Base-by-base conservation (phyloP, 345 rosid species). In the Acer yangbiense region DNA sequence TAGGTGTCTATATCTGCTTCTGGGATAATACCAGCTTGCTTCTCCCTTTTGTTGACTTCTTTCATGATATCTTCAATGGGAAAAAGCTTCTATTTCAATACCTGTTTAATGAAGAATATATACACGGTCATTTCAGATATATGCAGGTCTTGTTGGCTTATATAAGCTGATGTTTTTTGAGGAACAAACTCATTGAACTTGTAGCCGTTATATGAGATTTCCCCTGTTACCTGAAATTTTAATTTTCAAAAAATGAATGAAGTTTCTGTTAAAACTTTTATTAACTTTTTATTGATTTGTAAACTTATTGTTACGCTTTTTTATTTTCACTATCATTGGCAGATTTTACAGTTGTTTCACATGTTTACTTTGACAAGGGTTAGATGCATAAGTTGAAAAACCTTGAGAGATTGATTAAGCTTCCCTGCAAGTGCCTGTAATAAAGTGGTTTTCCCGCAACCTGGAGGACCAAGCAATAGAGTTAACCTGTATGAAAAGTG, bases 121-220 rank as follows among this genome's bases (percentile, higher is more conserved):
- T n/a, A n/a, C 18, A 87, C 94, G 13, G 92, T 88, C 88, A 90
- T 84, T 78, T 88, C 90, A 9, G 87, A 78, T 55, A 86, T 86
- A 77, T 88, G 92, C 74, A 84, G 73, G 44, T 90, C 92, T 63
- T 90, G 52, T 75, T 90, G 92, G 72, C 94, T 87, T 72, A 86
- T 81, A 13, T 88, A 90, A 1, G 92, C 85, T 10, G 92, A 87
- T 9, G 90, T 90, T 80, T 85, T 88, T 82, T 86, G 90, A 64
- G 93, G 91, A 75, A 85, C 85, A 83, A 90, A 90, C 80, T 85
- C 89, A 17, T 85, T 79, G 9, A 88, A 79, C 66, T 80, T 85
- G 71, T 78, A 77, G 35, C 91, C 75, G 8, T 80, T 83, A 62
- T 82, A 77, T 1, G 81, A 43, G 18, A 89, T 73, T 73, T 83